phyloP scores from a whole-genome alignment of 768 basidiomycete species.

The Lepiota venenata region DNA sequence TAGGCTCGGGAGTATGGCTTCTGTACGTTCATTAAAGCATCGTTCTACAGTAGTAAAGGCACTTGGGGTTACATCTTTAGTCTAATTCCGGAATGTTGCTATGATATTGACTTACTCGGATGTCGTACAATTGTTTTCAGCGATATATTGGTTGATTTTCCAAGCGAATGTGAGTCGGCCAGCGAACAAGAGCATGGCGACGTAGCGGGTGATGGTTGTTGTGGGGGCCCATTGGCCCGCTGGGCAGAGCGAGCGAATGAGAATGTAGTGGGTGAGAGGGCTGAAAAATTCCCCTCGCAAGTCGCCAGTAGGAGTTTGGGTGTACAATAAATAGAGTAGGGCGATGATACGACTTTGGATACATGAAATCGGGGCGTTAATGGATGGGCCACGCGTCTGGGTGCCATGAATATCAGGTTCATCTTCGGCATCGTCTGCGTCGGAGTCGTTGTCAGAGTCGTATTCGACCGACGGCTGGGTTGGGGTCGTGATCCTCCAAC shows the following conservation, averaged over 20 bases:
- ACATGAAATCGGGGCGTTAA: too few species aligned
- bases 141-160: neutral
- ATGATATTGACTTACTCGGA: neutral
- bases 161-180: slow-evolving; percentile 9
- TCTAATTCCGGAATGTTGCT: neutral
- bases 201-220: slow-evolving; percentile 13
- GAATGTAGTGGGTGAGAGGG: slow-evolving; percentile 8
- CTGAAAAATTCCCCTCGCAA: neutral
- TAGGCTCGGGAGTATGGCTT: slow-evolving; percentile 10
- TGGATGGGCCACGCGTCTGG: too few species aligned
- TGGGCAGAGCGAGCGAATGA: slow-evolving; percentile 4
- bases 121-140: neutral
- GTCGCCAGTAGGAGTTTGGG: too few species aligned
- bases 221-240: slow-evolving; percentile 4
- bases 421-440: too few species aligned
- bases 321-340: too few species aligned
- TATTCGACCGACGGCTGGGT: too few species aligned
- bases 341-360: too few species aligned
- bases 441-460: too few species aligned
- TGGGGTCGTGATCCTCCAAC: too few species aligned
- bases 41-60: neutral
- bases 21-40: neutral
- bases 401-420: too few species aligned
- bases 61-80: neutral
- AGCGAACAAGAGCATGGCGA: slow-evolving; percentile 9